A percentile compares a stretch with the other conserved stretches of the same genome.
phyloP scores from a whole-genome alignment of 2,329 filamentous ascomycete genomes.

The Calonectria henricotiae region DNA sequence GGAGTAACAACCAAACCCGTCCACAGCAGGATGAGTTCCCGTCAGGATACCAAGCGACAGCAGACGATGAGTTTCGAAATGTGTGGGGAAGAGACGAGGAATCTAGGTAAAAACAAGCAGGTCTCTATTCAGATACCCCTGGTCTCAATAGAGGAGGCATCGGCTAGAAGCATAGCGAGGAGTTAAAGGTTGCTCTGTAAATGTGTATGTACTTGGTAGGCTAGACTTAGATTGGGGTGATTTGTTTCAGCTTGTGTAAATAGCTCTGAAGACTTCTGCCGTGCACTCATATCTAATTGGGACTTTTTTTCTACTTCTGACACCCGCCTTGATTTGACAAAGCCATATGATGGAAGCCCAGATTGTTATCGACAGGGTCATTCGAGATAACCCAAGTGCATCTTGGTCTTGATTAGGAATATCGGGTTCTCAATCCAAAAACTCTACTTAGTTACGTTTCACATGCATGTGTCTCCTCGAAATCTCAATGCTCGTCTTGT shows the following conservation, averaged over 20 bases:
- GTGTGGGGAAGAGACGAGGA: constrained; percentile 60
- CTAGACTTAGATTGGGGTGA: constrained; percentile 27
- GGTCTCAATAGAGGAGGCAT: constrained; percentile 29
- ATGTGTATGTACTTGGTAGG: constrained; percentile 26
- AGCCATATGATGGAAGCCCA: not conserved
- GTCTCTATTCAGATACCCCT: constrained; percentile 45
- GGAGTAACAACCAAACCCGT: constrained; percentile 32
- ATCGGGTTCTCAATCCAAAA: not conserved
- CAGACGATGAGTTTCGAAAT: constrained; percentile 64
- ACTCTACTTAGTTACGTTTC: too few relatives aligned
- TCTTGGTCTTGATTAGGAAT: too few relatives aligned
- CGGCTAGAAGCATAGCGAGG: constrained; percentile 48
- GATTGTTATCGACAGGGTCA: too few relatives aligned
- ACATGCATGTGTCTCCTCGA: too few relatives aligned
- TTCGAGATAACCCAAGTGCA: too few relatives aligned
- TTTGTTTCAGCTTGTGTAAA: constrained; percentile 3
- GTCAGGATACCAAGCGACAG: constrained; percentile 55
- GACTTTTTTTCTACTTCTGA: not conserved
- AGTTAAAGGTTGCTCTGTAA: constrained; percentile 45
- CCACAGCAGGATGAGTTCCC: constrained; percentile 37
- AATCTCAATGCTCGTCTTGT: too few relatives aligned
- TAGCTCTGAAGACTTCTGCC: not conserved
- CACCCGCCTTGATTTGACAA: not conserved
- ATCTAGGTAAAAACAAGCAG: constrained; percentile 43
- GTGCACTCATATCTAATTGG: not conserved